phyloP scores from a whole-genome alignment of 345 rosid species.

The Eucalyptus erythrocorys region DNA sequence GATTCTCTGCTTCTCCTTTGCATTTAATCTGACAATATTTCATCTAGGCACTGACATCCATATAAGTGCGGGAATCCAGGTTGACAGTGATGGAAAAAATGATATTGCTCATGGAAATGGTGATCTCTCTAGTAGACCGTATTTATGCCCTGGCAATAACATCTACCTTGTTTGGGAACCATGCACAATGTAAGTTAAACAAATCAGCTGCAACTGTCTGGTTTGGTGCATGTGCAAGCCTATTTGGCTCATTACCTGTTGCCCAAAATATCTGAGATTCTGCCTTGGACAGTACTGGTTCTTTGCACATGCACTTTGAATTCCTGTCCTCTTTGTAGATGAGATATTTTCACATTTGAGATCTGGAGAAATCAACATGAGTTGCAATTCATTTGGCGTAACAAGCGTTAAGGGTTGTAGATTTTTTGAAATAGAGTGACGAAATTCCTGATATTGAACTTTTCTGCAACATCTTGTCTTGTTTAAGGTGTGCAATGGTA shows the following conservation, averaged over 20 bases:
- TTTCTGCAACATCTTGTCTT: neutral
- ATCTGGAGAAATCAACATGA: neutral
- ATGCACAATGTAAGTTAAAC: conserved; percentile 62
- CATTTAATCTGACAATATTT: neutral
- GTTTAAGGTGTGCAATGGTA: conserved; percentile 83
- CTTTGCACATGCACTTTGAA: neutral
- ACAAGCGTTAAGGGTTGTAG: neutral
- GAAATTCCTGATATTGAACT: neutral
- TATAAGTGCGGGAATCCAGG: conserved; percentile 8
- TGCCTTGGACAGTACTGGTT: neutral
- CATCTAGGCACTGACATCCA: neutral
- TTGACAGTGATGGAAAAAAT: conserved; percentile 9
- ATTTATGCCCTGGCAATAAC: conserved; percentile 84
- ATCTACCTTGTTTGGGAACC: conserved; percentile 80
- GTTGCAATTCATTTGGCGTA: neutral
- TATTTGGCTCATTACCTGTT: neutral
- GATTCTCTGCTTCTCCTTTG: neutral
- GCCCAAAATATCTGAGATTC: neutral
- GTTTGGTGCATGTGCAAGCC: neutral
- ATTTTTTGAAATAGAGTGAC: neutral
- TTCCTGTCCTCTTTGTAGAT: neutral
- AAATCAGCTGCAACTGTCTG: neutral
- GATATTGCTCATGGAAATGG: conserved; percentile 9
- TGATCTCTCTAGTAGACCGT: conserved; percentile 29
- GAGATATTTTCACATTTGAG: neutral